Base-by-base conservation (phyloP, 2,329 filamentous ascomycete genomes). In the Claviceps pusilla region DNA sequence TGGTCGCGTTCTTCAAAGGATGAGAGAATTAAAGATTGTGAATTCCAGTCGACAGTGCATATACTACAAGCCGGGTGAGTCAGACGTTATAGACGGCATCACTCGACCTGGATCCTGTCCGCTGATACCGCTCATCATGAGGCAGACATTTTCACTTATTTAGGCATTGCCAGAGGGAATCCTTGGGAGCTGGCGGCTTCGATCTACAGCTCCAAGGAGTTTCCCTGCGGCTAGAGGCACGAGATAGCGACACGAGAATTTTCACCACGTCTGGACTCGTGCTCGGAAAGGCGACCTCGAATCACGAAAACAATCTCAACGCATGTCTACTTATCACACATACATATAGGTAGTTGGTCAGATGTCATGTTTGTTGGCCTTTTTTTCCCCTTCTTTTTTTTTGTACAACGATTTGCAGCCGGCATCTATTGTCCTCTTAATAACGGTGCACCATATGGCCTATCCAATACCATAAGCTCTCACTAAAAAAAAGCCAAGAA, bases 1-100 rank as follows among this genome's bases (percentile, higher is more conserved):
- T 6, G 75, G 73, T 33, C 76, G 85, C 47, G 85, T 94, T 4
- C 69, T 91, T 43, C 64, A 72, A 55, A 76, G 73, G 59, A 67
- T 94, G 57, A 75, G 76, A 51, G 73, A 81, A 54, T 70, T 89
- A 55, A 80, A 76, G 7, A 69, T 93, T 42, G 73, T 84, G 51
- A 71, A 72, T 39, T 56, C 65, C 24, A 68, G 59, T 50, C 66
- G 67, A 4, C 71, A 69, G 48, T 69, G 73, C 1, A 82, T 93
- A 51, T 91, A 87, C 65, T 95, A 94, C 71, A 94, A 94, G 64
- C 78, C 78, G 60, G 83, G 85, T 76, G 65, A 73, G 66, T 79
- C 6, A 19, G 3, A 39, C 10, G 12, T 43, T 29, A 12, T 31
- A 4, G 29, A 39, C 7, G 7, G 11, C 11, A 10, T 31, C 11